phyloP scores from a whole-genome alignment of 2,329 filamentous ascomycete species.

The Aspergillus nomiae region DNA sequence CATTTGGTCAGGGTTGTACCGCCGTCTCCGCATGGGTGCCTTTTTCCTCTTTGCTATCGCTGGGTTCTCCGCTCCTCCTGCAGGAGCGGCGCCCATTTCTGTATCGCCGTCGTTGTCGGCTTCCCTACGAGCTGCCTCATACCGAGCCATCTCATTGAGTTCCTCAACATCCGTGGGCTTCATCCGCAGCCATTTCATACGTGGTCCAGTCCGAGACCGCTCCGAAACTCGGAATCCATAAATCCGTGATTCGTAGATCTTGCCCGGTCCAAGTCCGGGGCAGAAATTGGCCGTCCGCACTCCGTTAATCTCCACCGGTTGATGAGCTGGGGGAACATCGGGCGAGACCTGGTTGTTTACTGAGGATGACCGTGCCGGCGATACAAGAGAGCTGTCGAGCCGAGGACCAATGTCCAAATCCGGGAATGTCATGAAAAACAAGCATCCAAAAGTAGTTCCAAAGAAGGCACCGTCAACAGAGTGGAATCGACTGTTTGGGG shows the following conservation, averaged over 20 bases:
- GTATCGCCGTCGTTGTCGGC: conserved; percentile 40
- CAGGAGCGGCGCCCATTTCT: conserved; percentile 34
- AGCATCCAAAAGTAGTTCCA: conserved; percentile 91
- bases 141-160: conserved; percentile 68
- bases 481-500: conserved; percentile 95
- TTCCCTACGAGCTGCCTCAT: conserved; percentile 37
- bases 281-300: conserved; percentile 84
- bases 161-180: conserved; percentile 79
- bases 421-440: conserved; percentile 98
- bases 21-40: conserved; percentile 45
- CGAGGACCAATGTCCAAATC: conserved; percentile 83
- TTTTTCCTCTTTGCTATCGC: conserved; percentile 46
- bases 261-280: conserved; percentile 77
- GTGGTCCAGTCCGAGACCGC: conserved; percentile 81
- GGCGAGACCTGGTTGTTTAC: conserved; percentile 30
- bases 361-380: conserved; percentile 33
- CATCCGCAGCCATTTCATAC: conserved; percentile 95
- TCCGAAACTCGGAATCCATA: conserved; percentile 97
- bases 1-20: conserved; percentile 36
- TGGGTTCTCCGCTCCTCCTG: conserved; percentile 36
- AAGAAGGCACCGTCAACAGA: conserved; percentile 98
- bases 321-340: conserved; percentile 43
- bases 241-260: conserved; percentile 92
- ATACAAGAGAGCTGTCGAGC: conserved; percentile 52
- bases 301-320: conserved; percentile 72